A percentile compares a stretch with the other conserved stretches of the same genome.
Conservation (phyloP, 108 stramenopile genomes). For the Fragilariopsis cylindrus region DNA sequence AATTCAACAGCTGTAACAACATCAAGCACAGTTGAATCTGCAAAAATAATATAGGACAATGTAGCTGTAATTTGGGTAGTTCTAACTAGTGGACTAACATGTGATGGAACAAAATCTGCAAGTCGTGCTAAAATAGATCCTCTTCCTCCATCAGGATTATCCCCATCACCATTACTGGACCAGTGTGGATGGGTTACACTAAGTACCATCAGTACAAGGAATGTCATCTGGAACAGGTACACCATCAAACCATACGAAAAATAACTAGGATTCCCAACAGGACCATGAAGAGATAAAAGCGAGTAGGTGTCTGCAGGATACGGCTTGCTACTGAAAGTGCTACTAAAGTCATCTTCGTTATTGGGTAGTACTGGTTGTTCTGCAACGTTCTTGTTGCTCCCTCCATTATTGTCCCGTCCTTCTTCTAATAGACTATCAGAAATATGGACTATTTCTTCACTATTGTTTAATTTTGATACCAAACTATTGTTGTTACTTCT, state of each 20-base stretch:
- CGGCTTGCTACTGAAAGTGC: not conserved
- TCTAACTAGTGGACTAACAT: not conserved
- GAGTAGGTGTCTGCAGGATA: conserved; percentile 5
- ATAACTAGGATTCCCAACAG: not conserved
- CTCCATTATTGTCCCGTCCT: no score
- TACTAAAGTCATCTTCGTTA: no score
- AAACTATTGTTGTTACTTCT: no score
- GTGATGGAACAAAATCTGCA: not conserved
- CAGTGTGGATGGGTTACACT: not conserved
- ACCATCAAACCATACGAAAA: not conserved
- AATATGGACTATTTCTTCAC: no score
- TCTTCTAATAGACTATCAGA: no score
- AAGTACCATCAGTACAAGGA: not conserved
- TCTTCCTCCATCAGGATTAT: not conserved
- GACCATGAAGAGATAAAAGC: not conserved
- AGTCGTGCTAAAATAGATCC: not conserved
- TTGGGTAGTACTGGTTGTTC: no score
- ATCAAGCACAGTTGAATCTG: not conserved
- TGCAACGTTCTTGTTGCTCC: no score
- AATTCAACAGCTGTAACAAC: not conserved
- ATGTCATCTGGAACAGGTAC: not conserved
- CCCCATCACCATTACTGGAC: not conserved
- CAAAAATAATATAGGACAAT: not conserved
- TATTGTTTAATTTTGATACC: no score
- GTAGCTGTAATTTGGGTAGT: conserved; percentile 1